Evolutionary conservation across 805 yeast species (phyloP).

Genomic region (Metschnikowia anglica): DNA sequence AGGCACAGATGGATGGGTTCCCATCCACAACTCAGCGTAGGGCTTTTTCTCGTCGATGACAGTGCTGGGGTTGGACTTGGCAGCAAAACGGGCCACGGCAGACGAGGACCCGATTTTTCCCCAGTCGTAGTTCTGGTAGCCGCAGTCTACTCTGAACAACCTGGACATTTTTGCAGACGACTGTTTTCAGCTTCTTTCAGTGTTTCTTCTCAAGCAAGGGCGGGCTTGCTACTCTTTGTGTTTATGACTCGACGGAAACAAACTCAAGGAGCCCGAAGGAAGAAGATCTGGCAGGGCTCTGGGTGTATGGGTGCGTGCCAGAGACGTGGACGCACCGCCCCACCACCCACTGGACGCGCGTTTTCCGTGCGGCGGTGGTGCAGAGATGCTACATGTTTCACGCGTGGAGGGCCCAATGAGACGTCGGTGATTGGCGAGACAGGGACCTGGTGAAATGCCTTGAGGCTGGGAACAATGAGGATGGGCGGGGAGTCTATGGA

Average conservation of each 20-base stretch:
- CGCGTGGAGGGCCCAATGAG: conserved; percentile 2
- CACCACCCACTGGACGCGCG: conserved; percentile 1
- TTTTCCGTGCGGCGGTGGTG: neutral
- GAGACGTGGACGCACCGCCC: conserved; percentile 1
- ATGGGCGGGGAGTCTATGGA: too few species aligned
- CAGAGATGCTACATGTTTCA: too few species aligned
- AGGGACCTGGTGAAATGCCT: too few species aligned
- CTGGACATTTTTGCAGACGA: conserved; percentile 28
- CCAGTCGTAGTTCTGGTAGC: conserved; percentile 83
- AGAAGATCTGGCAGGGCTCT: neutral
- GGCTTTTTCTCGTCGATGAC: conserved; percentile 72
- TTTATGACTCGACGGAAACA: neutral
- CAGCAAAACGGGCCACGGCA: conserved; percentile 87
- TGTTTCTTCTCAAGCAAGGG: too few species aligned
- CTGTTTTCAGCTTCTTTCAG: too few species aligned
- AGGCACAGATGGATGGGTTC: conserved; percentile 93
- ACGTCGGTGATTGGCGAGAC: neutral
- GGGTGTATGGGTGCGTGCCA: neutral
- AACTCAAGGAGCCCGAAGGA: conserved; percentile 1
- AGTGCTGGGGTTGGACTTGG: conserved; percentile 60
- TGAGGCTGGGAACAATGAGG: too few species aligned
- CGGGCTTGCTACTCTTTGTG: neutral
- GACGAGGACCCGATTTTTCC: conserved; percentile 75
- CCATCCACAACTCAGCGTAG: conserved; percentile 99
- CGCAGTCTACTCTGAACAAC: conserved; percentile 47